Base-by-base conservation (phyloP, 352 stramenopile species). In the Globisporangium cystogenes region DNA sequence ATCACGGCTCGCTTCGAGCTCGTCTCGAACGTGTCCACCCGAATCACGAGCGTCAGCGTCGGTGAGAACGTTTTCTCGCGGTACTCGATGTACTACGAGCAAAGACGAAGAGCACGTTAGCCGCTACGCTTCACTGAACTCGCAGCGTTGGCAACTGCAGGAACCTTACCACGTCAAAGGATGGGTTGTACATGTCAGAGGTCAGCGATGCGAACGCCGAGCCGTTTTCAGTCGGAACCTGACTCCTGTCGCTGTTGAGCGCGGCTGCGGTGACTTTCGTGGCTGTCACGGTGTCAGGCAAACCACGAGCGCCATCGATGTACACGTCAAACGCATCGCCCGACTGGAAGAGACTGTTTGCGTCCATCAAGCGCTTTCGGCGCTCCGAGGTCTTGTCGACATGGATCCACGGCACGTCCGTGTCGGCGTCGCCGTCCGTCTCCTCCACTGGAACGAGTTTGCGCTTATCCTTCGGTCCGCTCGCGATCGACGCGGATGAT, bases 321-420 rank as follows among this genome's bases (percentile, higher is more conserved):
- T 77, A 88, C 7, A 96, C 62, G 44, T 97, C 72, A 42, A 96
- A 87, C 0, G 74, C 87, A 48, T 96, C 86, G 1, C 71, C 78
- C 35, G 61, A 40, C 7, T 77, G 60, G 45, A 94, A 94, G 2
- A 65, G 24, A n/a, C 39, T 59, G 18, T 21, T 55, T 0, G 53
- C 53, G n/a, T 60, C 42, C n/a, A 66, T 39, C 2, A 65, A 15
- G 12, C 54, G 62, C 11, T 65, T 47, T 29, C 62, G 54, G 0
- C 65, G 50, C 51, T 83, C 72, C 0, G 50, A 10, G 11, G 36
- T 48, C 3, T 78, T 67, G 46, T 85, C 76, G n/a, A 80, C 63
- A 35, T 48, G 48, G 16, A 82, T 62, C 72, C 69, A 79, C 36
- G 64, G 42, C 14, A 39, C 20, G 16, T 51, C 37, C 16, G 20